Conservation (phyloP, 306 rosid genomes). For the Castanopsis chinensis region DNA sequence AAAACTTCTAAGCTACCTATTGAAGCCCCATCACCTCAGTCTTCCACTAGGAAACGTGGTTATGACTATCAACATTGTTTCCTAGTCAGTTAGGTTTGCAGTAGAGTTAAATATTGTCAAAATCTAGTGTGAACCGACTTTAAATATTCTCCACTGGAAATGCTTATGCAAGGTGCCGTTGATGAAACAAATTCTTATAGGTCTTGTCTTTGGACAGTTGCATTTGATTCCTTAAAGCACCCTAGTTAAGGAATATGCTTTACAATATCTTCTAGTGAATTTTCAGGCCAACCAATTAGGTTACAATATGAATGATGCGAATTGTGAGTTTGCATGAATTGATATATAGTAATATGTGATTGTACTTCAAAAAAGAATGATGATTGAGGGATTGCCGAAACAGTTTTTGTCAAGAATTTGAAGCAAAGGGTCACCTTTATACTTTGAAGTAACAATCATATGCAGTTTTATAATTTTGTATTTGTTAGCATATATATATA, state of each 20-base stretch:
- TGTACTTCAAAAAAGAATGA: background rate
- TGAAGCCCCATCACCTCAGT: background rate
- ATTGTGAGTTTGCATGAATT: background rate
- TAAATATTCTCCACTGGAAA: slow-evolving; percentile 38
- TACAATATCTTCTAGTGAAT: slow-evolving; percentile 1
- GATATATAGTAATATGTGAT: background rate
- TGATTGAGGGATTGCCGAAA: background rate
- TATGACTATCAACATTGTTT: background rate
- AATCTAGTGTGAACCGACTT: slow-evolving; percentile 18
- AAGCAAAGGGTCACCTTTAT: too few relatives aligned
- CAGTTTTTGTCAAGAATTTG: background rate
- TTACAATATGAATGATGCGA: background rate
- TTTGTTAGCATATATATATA: too few relatives aligned
- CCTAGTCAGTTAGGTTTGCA: slow-evolving; percentile 21
- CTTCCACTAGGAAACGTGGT: background rate
- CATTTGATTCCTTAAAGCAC: slow-evolving; percentile 43
- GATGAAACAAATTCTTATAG: slow-evolving; percentile 25
- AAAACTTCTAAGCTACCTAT: background rate
- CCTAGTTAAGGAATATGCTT: slow-evolving; percentile 31
- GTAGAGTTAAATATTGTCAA: slow-evolving; percentile 25
- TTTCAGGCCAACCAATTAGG: background rate
- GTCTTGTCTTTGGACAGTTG: slow-evolving; percentile 24
- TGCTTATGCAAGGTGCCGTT: slow-evolving; percentile 24
- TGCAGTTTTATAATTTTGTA: too few relatives aligned
- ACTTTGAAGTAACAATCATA: too few relatives aligned